phyloP scores from a whole-genome alignment of 2,329 filamentous ascomycete species.

The Aspergillus novofumigatus region DNA sequence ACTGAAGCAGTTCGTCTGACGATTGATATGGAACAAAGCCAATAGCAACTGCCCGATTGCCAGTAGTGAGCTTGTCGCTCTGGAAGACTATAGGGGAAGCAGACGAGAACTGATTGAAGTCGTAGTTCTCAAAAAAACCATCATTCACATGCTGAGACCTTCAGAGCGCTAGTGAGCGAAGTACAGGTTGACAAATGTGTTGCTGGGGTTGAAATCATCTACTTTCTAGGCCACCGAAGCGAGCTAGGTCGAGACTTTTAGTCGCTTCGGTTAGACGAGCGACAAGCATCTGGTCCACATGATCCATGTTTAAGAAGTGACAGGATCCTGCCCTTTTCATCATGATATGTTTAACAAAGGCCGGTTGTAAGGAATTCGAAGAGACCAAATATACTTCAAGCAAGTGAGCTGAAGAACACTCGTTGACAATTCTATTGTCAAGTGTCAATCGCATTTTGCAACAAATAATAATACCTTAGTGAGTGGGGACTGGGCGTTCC shows the following conservation, averaged over 20 bases:
- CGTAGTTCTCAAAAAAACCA: too few relatives aligned
- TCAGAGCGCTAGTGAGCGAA: background rate
- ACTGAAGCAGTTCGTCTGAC: background rate
- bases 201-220: background rate
- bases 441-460: background rate
- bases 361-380: background rate
- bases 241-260: slow-evolving; percentile 6
- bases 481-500: background rate
- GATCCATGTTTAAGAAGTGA: background rate
- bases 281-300: slow-evolving; percentile 1
- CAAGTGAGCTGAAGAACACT: background rate
- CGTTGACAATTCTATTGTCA: background rate
- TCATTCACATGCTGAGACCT: background rate
- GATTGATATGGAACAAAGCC: background rate
- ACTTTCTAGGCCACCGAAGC: background rate
- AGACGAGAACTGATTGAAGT: background rate
- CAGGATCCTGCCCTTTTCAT: background rate
- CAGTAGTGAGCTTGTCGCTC: too few relatives aligned
- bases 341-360: background rate
- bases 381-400: background rate
- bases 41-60: too few relatives aligned
- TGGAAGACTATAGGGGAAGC: too few relatives aligned
- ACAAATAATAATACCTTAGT: background rate
- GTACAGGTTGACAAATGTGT: background rate
- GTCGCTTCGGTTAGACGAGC: slow-evolving; percentile 9